Conservation (phyloP, 768 basidiomycete genomes). For the Leccinum rimulosum region DNA sequence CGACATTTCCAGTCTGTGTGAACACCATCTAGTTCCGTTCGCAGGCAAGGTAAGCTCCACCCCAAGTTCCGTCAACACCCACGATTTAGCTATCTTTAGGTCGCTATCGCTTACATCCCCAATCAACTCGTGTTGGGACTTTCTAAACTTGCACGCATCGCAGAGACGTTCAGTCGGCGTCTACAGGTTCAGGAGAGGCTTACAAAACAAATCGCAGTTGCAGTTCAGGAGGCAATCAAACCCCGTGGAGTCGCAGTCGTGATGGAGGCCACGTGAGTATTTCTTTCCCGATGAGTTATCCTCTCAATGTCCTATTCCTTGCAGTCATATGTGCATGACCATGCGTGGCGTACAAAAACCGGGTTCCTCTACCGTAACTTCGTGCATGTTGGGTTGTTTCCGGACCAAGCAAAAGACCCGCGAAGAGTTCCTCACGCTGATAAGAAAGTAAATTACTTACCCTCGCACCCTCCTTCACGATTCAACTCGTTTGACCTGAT, state of each 20-base stretch:
- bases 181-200: conserved; percentile 97
- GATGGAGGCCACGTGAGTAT: conserved; percentile 92
- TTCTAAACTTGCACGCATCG: conserved; percentile 94
- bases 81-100: conserved; percentile 44
- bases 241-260: conserved; percentile 98
- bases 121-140: conserved; percentile 91
- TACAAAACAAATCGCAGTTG: conserved; percentile 95
- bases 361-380: conserved; percentile 91
- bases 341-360: conserved; percentile 99
- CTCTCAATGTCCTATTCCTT: conserved; percentile 10
- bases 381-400: conserved; percentile 98
- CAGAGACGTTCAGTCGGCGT: conserved; percentile 94
- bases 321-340: conserved; percentile 96
- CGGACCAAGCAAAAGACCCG: conserved; percentile 98
- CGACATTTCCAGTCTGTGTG: conserved; percentile 94
- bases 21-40: conserved; percentile 98
- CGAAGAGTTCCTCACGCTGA: conserved; percentile 91
- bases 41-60: conserved; percentile 78
- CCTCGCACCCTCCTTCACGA: conserved; percentile 28
- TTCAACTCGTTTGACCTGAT: conserved; percentile 46
- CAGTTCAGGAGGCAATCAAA: conserved; percentile 97
- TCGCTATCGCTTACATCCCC: conserved; percentile 97
- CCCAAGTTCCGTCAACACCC: conserved; percentile 20
- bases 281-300: conserved; percentile 6
- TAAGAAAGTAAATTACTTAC: conserved; percentile 43